Evolutionary conservation across 805 yeast species (phyloP), one percentile per base, ranked within the genome.

Genomic region (Tetrapisispora fleetii): DNA sequence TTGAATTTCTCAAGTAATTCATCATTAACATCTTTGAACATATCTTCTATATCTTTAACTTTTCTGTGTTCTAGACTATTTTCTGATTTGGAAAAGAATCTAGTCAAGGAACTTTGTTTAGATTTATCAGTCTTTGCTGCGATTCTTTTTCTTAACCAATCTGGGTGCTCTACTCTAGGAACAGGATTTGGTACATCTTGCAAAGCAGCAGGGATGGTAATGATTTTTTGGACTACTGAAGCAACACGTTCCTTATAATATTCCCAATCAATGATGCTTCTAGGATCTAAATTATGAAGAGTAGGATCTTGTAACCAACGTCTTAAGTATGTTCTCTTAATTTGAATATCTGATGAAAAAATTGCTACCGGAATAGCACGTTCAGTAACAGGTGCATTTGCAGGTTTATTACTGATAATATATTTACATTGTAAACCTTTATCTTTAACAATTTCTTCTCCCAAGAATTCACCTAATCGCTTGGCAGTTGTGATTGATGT

Each of bases 281-380:
- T 75, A 3, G 96, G 95, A 64, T 91, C 97, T 61, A 87, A 87
- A 44, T 81, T 79, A 3, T 80, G 85, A 40, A 91, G 64, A 0
- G 85, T 72, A 0, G 85, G 80, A 57, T 91, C 95, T 49, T 79
- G 74, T 37, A 90, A 72, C 99, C 99, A 93, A 58, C 86, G 81
- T 57, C 90, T 77, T 60, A 93, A 67, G 59, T 78, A 93, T 40
- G 76, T 76, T 51, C 81, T 76, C 63, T 88, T 89, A 47, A 84
- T 83, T 2, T 73, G 62, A 11, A 72, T 57, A 30, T 89, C 96
- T 0, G 97, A 83, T 0, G 96, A 84, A 62, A 93, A 95, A 18
- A 93, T 89, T 0, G 96, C 93, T 6, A 95, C 95, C 0, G 99
- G 99, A 41, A 93, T 75, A 0, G 99, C 99, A 55, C 99, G 76